These are phyloP conservation scores for Anthracocystis panici-leucophaei DNA, from an alignment of 1,284 basidiomycete species.

Conservation along the genomic window DNA sequence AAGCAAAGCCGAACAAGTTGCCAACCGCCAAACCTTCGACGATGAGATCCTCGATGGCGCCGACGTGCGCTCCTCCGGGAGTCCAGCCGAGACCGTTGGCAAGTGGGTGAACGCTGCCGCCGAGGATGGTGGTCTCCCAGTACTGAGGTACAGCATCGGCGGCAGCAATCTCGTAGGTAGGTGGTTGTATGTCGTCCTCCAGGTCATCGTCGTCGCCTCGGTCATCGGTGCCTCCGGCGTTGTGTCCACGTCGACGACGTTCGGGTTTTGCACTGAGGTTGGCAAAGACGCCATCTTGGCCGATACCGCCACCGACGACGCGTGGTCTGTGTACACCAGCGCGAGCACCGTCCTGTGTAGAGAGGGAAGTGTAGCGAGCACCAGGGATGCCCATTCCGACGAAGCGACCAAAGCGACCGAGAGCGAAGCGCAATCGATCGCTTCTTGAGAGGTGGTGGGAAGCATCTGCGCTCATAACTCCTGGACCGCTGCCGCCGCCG, in stretches of 20 bases:
- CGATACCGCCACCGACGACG: constrained; percentile 78
- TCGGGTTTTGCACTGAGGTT: constrained; percentile 93
- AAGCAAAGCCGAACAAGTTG: constrained; percentile 78
- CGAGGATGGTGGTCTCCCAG: constrained; percentile 94
- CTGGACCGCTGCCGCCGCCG: background rate
- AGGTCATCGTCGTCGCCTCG: constrained; percentile 77
- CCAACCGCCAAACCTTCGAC: constrained; percentile 75
- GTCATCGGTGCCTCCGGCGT: constrained; percentile 63
- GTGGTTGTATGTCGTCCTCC: constrained; percentile 71
- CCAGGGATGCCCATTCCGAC: constrained; percentile 68
- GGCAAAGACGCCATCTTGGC: constrained; percentile 95
- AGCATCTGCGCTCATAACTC: constrained; percentile 14
- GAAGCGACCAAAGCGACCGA: constrained; percentile 64
- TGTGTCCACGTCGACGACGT: constrained; percentile 61
- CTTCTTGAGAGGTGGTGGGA: constrained; percentile 29
- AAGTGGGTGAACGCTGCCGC: constrained; percentile 71
- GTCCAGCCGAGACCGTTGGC: constrained; percentile 70
- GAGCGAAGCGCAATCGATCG: constrained; percentile 50
- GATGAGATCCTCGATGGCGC: constrained; percentile 73
- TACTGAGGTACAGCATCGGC: constrained; percentile 93
- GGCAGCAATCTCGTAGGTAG: constrained; percentile 89
- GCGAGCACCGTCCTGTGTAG: constrained; percentile 31
- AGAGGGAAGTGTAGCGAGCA: constrained; percentile 56
- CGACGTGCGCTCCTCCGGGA: constrained; percentile 65
- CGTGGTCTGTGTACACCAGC: constrained; percentile 36